Evolutionary conservation across 1,284 basidiomycete species (phyloP), one percentile per base, ranked within the genome.

Genomic region (Pascua sp.): DNA sequence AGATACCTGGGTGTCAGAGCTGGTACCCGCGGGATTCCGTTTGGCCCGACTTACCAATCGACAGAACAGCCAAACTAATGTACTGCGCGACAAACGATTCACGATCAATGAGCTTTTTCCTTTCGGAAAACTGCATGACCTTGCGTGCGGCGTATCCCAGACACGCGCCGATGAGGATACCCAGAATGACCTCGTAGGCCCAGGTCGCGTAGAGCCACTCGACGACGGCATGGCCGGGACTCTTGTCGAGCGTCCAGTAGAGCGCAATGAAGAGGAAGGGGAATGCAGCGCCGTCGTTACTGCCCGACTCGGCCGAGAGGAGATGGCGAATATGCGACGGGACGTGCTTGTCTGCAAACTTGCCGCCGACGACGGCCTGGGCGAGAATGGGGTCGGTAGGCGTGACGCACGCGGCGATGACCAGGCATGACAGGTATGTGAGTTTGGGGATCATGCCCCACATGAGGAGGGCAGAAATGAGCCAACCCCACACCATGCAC

Each of bases 271-370:
- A 72, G 39, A 99, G 82, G 75, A 98, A 98, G 0, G 95, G 95
- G 75, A 96, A 99, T 0, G 95, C 95, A 1, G 90, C 91, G 36
- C 92, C 92, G 64, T 96, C 92, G 73, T 96, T 96, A 24, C 88
- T 85, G 0, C 93, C 93, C 8, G 90, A 91, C 77, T 98, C 94
- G 1, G 91, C 92, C 4, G 90, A 85, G n/a, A 97, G 79, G 55
- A 96, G 82, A 76, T 98, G 91, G 42, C 94, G 86, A 48, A 98
- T 83, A 74, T 99, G 96, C 0, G 91, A 87, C 0, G 95, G 95
- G 15, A 99, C 95, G 69, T 99, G 95, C 72, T 97, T 96, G 75
- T 98, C 90, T 2, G 95, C 95, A 80, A 95, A 99, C 77, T 92
- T 95, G 53, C 96, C 95, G 70, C 96, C 95, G 12, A 98, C 88